Evolutionary conservation across 176 grass and related monocot species (phyloP).

Genomic region (Aegilops bicornis): DNA sequence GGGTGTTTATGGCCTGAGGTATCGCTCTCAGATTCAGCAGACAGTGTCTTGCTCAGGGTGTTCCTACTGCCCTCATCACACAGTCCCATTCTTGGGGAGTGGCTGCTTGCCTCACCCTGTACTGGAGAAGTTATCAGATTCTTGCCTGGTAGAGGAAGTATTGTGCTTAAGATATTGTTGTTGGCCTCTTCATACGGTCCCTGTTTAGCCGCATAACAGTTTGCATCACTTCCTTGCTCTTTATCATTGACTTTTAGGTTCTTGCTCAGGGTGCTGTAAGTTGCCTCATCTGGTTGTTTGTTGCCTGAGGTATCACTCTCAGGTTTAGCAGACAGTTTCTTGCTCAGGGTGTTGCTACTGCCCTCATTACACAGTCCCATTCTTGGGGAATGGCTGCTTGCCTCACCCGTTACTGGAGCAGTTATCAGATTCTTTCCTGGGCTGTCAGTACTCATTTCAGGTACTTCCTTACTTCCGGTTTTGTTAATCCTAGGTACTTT

Average conservation of each 20-base stretch:
- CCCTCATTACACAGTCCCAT: background rate
- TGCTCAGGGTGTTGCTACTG: background rate
- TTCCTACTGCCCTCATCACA: background rate
- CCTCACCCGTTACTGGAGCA: background rate
- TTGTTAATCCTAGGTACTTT: background rate
- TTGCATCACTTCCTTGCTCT: background rate
- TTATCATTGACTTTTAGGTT: background rate
- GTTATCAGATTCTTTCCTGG: background rate
- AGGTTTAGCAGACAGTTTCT: conserved; percentile 3
- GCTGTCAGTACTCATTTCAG: conserved; percentile 4
- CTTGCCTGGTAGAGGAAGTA: background rate
- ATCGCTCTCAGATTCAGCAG: background rate
- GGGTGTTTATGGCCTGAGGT: background rate
- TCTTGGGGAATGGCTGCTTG: background rate
- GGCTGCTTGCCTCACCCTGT: background rate
- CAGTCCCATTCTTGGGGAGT: background rate
- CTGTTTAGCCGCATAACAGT: background rate
- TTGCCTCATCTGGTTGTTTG: background rate
- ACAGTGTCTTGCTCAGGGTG: background rate
- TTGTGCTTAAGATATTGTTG: background rate
- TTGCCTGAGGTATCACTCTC: conserved; percentile 7
- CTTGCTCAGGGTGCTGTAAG: background rate
- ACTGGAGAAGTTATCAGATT: background rate
- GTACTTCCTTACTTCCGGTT: background rate
- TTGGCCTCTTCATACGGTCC: conserved; percentile 2